Conservation (phyloP, 75 land plant species). For the Chamaecyparis obtusa region DNA sequence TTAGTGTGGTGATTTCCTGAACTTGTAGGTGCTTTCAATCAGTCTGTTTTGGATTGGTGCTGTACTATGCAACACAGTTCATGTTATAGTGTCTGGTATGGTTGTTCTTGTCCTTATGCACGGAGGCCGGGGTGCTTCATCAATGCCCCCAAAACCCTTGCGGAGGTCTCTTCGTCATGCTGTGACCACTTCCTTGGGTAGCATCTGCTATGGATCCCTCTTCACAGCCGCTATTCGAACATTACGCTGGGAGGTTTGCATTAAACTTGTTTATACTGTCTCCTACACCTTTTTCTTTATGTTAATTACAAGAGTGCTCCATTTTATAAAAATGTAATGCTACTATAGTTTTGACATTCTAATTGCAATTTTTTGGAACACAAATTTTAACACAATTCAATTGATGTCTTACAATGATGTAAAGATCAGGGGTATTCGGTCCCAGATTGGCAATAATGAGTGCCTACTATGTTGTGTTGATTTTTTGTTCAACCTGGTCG, state of each 20-base stretch:
- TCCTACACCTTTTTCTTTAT: not conserved
- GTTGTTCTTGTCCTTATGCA: slow-evolving; percentile 78
- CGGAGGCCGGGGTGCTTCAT: slow-evolving; percentile 46
- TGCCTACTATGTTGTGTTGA: slow-evolving; percentile 89
- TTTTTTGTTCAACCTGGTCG: slow-evolving; percentile 80
- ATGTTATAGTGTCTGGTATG: slow-evolving; percentile 87
- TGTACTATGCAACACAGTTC: slow-evolving; percentile 83
- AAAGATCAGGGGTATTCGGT: slow-evolving; percentile 87
- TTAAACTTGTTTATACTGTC: not conserved
- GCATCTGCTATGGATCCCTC: slow-evolving; percentile 94
- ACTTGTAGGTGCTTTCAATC: slow-evolving; percentile 66
- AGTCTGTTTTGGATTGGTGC: slow-evolving; percentile 98
- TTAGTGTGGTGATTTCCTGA: slow-evolving; percentile 4
- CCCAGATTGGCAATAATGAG: slow-evolving; percentile 84
- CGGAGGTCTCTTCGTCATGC: slow-evolving; percentile 60
- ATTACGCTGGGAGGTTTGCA: slow-evolving; percentile 82
- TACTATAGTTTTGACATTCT: not conserved
- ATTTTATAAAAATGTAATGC: not conserved
- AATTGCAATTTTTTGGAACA: not conserved
- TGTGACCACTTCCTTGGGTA: slow-evolving; percentile 83
- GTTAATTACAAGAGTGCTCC: not conserved
- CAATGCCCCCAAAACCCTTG: slow-evolving; percentile 73
- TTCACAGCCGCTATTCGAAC: slow-evolving; percentile 90
- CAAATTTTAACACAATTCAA: not conserved
- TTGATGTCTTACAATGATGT: not conserved